Evolutionary conservation across 768 basidiomycete species (phyloP).

Genomic region (Suillus brevipes): DNA sequence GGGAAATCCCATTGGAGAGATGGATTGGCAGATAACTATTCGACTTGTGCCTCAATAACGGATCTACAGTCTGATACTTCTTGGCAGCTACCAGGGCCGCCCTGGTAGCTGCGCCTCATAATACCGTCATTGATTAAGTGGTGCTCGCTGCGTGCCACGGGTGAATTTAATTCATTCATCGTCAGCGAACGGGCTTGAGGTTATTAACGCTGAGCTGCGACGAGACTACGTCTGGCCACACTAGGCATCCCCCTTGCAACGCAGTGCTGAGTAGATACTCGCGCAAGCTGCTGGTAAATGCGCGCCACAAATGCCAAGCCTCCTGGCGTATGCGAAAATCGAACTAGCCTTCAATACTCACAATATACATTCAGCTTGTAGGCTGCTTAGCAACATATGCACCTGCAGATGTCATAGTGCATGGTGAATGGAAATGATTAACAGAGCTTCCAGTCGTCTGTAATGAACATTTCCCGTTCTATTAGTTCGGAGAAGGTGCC

Average conservation of each 20-base stretch:
- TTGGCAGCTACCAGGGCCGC: background rate
- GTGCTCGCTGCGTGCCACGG: background rate
- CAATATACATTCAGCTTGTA: background rate
- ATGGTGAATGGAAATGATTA: background rate
- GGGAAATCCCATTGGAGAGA: background rate
- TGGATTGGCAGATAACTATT: background rate
- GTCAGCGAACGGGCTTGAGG: background rate
- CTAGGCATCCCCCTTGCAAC: background rate
- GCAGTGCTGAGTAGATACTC: background rate
- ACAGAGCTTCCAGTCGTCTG: background rate
- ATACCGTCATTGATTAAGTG: background rate
- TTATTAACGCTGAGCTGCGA: background rate
- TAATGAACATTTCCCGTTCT: background rate
- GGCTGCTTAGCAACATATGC: background rate
- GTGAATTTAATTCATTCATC: background rate
- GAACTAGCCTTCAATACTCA: background rate
- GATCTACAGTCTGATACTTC: too few relatives aligned
- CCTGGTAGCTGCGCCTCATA: background rate
- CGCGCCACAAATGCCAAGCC: background rate
- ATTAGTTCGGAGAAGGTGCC: constrained; percentile 13
- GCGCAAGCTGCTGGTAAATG: background rate
- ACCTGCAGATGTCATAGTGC: background rate
- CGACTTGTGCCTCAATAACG: background rate
- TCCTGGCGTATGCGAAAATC: background rate
- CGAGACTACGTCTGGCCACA: background rate